phyloP scores from a whole-genome alignment of 352 stramenopile species.

The Blastocystis sp. region DNA sequence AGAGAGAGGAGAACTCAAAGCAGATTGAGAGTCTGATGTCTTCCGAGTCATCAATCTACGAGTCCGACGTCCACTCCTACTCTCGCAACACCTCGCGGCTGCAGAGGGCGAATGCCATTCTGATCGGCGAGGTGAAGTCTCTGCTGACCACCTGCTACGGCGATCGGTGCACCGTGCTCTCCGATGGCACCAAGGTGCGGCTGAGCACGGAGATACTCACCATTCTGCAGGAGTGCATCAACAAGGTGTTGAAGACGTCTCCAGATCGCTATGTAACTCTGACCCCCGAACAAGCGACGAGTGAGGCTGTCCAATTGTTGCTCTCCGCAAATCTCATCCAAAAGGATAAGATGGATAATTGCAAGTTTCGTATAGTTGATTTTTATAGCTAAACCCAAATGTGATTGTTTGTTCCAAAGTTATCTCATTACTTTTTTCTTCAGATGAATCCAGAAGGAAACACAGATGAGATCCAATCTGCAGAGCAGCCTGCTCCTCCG shows the following conservation, averaged over 20 bases:
- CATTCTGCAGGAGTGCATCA: conserved; percentile 10
- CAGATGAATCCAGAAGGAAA: background rate
- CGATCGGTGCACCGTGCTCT: background rate
- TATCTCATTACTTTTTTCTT: background rate
- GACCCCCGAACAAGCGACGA: background rate
- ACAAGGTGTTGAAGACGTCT: background rate
- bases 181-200: background rate
- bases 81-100: background rate
- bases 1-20: conserved; percentile 34
- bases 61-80: background rate
- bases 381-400: background rate
- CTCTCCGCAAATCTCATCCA: conserved; percentile 7
- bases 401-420: background rate
- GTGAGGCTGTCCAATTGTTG: background rate
- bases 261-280: background rate
- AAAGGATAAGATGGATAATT: background rate
- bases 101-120: conserved; percentile 31
- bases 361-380: conserved; percentile 16
- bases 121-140: conserved; percentile 22
- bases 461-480: background rate
- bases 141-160: conserved; percentile 11
- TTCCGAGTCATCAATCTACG: background rate
- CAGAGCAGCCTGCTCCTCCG: background rate
- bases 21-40: background rate
- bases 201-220: conserved; percentile 17